Base-by-base conservation (phyloP, 2,329 filamentous ascomycete species). In the Penicillium brasilianum region DNA sequence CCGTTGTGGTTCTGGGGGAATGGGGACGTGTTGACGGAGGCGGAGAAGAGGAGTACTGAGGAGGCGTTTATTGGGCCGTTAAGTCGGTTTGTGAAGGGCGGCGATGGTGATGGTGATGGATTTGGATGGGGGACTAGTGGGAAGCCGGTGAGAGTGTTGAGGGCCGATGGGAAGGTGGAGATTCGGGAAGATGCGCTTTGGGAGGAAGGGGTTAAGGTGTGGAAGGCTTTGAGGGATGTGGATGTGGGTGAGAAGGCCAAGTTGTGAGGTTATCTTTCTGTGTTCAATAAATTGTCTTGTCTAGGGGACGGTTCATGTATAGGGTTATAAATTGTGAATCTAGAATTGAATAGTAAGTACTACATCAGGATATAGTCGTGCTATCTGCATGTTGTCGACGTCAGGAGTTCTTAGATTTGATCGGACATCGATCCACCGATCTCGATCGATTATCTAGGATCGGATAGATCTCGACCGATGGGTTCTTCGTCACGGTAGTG, bases 1-100 rank as follows among this genome's bases (percentile, higher is more conserved):
- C 73, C 77, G 6, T 80, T 86, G 32, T 87, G 85, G 85, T 84
- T 85, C 59, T 86, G 80, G 79, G 85, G 84, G 0, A 79, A 82
- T 63, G 81, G 80, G 1, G 73, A 72, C 4, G 60, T 66, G 0
- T 59, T 86, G 55, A 76, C 71, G 7, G 69, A 69, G 0, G 64
- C 70, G 9, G 84, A 87, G 70, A 83, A 84, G 68, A 52, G 53
- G 6, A 59, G 81, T 18, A 71, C 82, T 0, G 69, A 65, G 13
- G 28, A 49, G 10, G 74, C 70, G 0, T 59, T 77, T 54, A 66
- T 75, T 37, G 70, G 66, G 4, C 74, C 75, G 6, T 64, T 76
- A 55, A 60, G 57, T 10, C 60, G 61, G 28, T 77, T 77, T 63
- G 69, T 77, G 8, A 59, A 66, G 55, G 65, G 70, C 2, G 58